phyloP scores from a whole-genome alignment of 1,284 basidiomycete species.

The Ceratobasidium sp. region DNA sequence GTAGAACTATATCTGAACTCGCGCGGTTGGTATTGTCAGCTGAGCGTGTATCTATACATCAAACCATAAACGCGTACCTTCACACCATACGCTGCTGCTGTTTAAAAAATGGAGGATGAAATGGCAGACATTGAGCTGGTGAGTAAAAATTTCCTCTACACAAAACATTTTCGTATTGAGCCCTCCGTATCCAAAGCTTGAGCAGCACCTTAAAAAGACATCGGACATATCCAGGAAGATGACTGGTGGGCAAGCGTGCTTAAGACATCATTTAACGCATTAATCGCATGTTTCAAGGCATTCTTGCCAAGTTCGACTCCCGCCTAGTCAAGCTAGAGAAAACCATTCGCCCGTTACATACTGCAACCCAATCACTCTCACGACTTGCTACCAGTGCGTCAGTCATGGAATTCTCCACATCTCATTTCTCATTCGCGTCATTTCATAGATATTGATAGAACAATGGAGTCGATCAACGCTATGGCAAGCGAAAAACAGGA shows the following conservation, averaged over 20 bases:
- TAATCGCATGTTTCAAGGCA: slow-evolving; percentile 73
- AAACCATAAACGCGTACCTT: neutral
- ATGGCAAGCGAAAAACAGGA: slow-evolving; percentile 80
- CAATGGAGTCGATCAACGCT: slow-evolving; percentile 80
- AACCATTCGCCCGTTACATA: slow-evolving; percentile 81
- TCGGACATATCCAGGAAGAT: slow-evolving; percentile 84
- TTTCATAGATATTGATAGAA: slow-evolving; percentile 78
- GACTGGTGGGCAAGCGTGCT: slow-evolving; percentile 70
- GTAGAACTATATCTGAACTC: too few species aligned
- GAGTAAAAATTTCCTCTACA: slow-evolving; percentile 50
- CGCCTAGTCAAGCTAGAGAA: slow-evolving; percentile 84
- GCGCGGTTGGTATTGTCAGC: too few species aligned
- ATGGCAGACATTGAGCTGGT: slow-evolving; percentile 83
- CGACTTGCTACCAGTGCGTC: slow-evolving; percentile 70
- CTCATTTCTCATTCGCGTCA: slow-evolving; percentile 28
- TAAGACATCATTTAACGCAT: too few species aligned
- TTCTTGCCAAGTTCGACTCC: slow-evolving; percentile 82
- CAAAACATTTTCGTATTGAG: slow-evolving; percentile 33
- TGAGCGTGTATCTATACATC: neutral
- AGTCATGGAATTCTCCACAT: slow-evolving; percentile 42
- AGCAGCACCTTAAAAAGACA: slow-evolving; percentile 88
- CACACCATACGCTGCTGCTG: neutral
- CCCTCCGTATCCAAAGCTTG: slow-evolving; percentile 65
- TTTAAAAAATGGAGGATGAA: slow-evolving; percentile 79
- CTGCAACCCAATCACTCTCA: slow-evolving; percentile 79